These are phyloP conservation scores for Pseudozyma sp. DNA, from an alignment of 1,284 basidiomycete genomes.

Conservation along the genomic window DNA sequence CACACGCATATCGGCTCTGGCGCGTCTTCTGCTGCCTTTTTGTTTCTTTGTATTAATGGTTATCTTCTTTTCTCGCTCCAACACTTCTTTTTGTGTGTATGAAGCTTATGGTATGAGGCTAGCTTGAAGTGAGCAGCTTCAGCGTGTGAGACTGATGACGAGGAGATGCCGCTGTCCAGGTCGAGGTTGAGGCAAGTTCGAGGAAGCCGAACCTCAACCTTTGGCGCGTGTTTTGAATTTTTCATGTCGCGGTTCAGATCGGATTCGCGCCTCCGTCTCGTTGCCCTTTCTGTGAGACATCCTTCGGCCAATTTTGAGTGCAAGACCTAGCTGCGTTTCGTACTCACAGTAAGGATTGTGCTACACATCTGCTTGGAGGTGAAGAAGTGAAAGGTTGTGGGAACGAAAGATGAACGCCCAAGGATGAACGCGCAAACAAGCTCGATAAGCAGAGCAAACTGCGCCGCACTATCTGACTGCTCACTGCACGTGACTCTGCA, in stretches of 20 bases:
- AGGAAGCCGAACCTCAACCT: not conserved
- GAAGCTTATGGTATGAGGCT: not conserved
- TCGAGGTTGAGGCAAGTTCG: not conserved
- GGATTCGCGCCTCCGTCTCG: not conserved
- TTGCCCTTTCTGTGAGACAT: too few relatives aligned
- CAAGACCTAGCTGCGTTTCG: too few relatives aligned
- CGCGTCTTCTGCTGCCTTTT: conserved; percentile 27
- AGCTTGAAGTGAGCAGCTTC: not conserved
- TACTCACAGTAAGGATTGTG: too few relatives aligned
- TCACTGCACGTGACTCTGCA: conserved; percentile 49
- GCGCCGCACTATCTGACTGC: conserved; percentile 49
- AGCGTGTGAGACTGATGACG: not conserved
- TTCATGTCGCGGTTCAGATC: conserved; percentile 24
- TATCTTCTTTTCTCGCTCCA: conserved; percentile 36
- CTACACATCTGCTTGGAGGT: too few relatives aligned
- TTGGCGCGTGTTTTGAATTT: conserved; percentile 21
- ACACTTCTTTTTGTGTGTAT: conserved; percentile 2
- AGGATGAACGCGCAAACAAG: not conserved
- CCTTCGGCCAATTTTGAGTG: too few relatives aligned
- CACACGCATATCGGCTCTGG: conserved; percentile 17
- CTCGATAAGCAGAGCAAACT: not conserved
- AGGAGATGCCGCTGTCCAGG: too few relatives aligned
- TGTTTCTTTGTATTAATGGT: conserved; percentile 55
- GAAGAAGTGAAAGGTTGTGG: not conserved
- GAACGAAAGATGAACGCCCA: not conserved